Evolutionary conservation across 2,329 filamentous ascomycete species (phyloP).

Genomic region (Albifimbria verrucaria): DNA sequence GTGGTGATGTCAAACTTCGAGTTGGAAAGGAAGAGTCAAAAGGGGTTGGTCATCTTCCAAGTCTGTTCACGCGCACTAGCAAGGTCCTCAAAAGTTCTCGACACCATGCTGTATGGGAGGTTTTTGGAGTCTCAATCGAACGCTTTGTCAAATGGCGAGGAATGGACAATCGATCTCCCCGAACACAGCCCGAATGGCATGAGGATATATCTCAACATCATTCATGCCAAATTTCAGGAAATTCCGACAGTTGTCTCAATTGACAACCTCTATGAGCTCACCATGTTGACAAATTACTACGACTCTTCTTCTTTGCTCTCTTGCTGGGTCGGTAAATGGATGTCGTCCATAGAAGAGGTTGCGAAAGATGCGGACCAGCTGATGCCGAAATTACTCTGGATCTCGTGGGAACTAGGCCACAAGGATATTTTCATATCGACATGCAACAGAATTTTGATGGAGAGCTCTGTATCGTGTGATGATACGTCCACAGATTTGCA

Average conservation of each 20-base stretch:
- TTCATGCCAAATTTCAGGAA: conserved; percentile 22
- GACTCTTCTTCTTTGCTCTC: conserved; percentile 19
- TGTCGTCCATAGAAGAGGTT: conserved; percentile 11
- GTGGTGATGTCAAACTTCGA: neutral
- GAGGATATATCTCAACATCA: conserved; percentile 24
- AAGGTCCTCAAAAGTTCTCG: conserved; percentile 23
- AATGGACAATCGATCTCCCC: conserved; percentile 25
- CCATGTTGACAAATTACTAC: conserved; percentile 27
- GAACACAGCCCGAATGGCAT: conserved; percentile 26
- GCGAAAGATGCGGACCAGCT: conserved; percentile 10
- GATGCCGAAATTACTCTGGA: conserved; percentile 23
- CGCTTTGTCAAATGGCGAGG: neutral
- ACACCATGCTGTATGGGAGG: conserved; percentile 22
- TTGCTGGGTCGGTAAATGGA: conserved; percentile 22
- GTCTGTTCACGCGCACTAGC: conserved; percentile 24
- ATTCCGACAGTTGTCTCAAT: conserved; percentile 18
- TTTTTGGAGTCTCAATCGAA: conserved; percentile 18
- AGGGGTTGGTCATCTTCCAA: conserved; percentile 9
- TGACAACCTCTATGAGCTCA: conserved; percentile 21
- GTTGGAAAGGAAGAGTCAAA: neutral
- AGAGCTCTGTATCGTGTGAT: conserved; percentile 9
- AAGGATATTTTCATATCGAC: conserved; percentile 16
- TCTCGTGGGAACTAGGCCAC: conserved; percentile 27
- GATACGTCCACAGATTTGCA: conserved; percentile 5
- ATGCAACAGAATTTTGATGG: conserved; percentile 18